Evolutionary conservation across 2,329 filamentous ascomycete genomes (phyloP).

Genomic region (Aspergillus phoenicis): DNA sequence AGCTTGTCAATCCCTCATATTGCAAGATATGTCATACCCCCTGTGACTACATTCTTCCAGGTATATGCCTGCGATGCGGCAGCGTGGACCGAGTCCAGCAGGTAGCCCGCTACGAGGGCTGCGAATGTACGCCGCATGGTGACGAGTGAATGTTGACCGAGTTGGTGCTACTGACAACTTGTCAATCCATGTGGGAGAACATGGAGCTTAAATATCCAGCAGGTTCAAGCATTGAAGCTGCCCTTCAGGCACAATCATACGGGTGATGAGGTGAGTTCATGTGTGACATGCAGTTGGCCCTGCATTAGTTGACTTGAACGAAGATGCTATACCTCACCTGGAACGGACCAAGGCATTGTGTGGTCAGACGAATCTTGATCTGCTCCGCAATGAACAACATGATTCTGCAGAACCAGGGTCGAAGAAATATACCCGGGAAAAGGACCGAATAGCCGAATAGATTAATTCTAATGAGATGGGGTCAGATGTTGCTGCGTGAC

Average conservation of each 20-base stretch:
- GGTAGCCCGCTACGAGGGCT: constrained; percentile 13
- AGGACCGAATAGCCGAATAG: neutral
- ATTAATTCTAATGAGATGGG: neutral
- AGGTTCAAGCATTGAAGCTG: too few relatives aligned
- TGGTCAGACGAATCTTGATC: neutral
- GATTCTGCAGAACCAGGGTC: neutral
- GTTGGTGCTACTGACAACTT: neutral
- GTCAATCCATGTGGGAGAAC: too few relatives aligned
- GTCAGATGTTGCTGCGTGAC: neutral
- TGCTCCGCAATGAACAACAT: neutral
- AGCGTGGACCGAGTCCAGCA: constrained; percentile 11
- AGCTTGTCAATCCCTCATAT: neutral
- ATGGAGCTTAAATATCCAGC: neutral
- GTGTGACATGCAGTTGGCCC: neutral
- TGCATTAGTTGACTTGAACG: neutral
- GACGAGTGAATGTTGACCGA: neutral
- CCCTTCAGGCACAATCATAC: too few relatives aligned
- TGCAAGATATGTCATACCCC: constrained; percentile 25
- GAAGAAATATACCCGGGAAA: neutral
- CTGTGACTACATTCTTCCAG: constrained; percentile 57
- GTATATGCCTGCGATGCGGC: constrained; percentile 31
- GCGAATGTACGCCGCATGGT: neutral
- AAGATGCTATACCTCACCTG: neutral
- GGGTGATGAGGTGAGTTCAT: neutral
- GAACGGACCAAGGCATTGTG: neutral